phyloP scores from a whole-genome alignment of 2,329 filamentous ascomycete genomes.

The Calonectria pseudoreteaudii region DNA sequence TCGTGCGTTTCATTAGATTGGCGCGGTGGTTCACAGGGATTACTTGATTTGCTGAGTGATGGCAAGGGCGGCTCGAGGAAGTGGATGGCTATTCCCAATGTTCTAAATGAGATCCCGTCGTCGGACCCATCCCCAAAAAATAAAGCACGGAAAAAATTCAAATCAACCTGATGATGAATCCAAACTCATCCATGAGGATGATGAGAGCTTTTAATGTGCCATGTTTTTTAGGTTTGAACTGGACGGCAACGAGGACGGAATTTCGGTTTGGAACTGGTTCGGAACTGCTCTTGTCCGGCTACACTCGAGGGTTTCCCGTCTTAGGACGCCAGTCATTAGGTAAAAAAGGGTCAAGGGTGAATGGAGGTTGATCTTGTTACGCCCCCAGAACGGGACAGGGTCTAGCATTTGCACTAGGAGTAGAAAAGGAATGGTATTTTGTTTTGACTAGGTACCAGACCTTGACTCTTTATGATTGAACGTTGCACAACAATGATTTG shows the following conservation, averaged over 20 bases:
- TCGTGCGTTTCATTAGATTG: constrained; percentile 67
- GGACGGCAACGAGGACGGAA: neutral
- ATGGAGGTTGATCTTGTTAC: constrained; percentile 46
- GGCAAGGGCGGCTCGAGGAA: constrained; percentile 55
- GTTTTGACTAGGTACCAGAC: constrained; percentile 43
- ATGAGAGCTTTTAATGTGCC: constrained; percentile 36
- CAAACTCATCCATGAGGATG: constrained; percentile 37
- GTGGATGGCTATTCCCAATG: constrained; percentile 50
- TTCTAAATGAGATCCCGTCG: constrained; percentile 50
- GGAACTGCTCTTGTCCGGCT: constrained; percentile 17
- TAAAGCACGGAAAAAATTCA: constrained; percentile 51
- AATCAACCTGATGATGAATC: constrained; percentile 43
- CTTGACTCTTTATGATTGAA: constrained; percentile 28
- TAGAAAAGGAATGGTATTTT: constrained; percentile 52
- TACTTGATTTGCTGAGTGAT: constrained; percentile 62
- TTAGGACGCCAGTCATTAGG: constrained; percentile 43
- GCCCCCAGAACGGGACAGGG: constrained; percentile 45
- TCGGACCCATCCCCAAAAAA: constrained; percentile 48
- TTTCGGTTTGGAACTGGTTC: constrained; percentile 11
- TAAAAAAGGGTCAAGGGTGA: constrained; percentile 37
- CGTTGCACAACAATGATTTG: constrained; percentile 12
- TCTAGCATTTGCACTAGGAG: constrained; percentile 52
- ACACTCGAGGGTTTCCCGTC: constrained; percentile 19
- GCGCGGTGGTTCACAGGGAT: constrained; percentile 64
- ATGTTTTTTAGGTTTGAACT: constrained; percentile 16